Evolutionary conservation across 345 rosid genomes (phyloP).

Genomic region (Linum tenue): DNA sequence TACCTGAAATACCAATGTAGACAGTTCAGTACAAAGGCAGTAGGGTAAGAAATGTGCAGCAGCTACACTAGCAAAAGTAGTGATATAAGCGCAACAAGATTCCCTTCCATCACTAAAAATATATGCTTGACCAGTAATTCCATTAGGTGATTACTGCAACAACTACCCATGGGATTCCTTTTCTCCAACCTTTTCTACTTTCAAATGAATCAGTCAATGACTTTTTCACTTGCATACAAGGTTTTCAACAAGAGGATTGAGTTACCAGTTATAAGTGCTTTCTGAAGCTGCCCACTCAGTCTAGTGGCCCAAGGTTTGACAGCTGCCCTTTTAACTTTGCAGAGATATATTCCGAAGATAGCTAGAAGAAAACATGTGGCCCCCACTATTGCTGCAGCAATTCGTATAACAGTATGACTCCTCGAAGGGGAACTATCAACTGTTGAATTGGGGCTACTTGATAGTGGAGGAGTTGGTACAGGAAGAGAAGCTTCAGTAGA

Average conservation of each 20-base stretch:
- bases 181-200: no score
- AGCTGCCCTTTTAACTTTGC: slow-evolving; percentile 50
- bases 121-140: no score
- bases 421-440: slow-evolving; percentile 18
- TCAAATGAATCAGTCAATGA: no score
- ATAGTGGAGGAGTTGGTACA: slow-evolving; percentile 5
- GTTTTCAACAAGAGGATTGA: neutral
- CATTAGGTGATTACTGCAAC: no score
- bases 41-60: no score
- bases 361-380: slow-evolving; percentile 27
- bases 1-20: slow-evolving; percentile 39
- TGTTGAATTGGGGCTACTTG: slow-evolving; percentile 1
- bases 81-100: no score
- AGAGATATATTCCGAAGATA: slow-evolving; percentile 29
- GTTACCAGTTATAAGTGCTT: slow-evolving; percentile 66
- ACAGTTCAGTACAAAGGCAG: neutral
- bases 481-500: slow-evolving; percentile 22
- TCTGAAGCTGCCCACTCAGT: slow-evolving; percentile 83
- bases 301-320: slow-evolving; percentile 89
- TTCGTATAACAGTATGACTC: slow-evolving; percentile 17
- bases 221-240: no score
- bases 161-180: no score
- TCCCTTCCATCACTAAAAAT: no score
- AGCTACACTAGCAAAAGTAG: no score
- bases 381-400: slow-evolving; percentile 41